phyloP scores from a whole-genome alignment of 495 filamentous ascomycete species.

The Friedmanniomyces simplex region DNA sequence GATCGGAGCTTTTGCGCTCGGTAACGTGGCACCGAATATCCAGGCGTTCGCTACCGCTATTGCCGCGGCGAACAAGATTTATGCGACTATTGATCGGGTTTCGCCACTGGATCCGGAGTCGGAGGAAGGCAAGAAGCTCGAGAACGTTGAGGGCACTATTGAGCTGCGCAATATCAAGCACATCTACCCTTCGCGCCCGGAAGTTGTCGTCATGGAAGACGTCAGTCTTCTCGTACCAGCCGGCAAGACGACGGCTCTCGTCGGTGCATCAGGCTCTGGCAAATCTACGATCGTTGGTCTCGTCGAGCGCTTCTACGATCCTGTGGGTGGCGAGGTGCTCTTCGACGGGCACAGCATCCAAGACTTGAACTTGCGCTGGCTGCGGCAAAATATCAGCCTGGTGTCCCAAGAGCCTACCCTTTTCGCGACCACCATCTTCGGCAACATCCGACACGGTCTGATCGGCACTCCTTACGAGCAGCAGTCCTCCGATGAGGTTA shows the following conservation, averaged over 20 bases:
- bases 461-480: slow-evolving; percentile 73
- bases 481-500: slow-evolving; percentile 51
- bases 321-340: slow-evolving; percentile 65
- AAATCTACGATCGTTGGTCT: slow-evolving; percentile 90
- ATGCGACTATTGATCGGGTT: slow-evolving; percentile 76
- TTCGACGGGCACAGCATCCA: slow-evolving; percentile 78
- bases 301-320: slow-evolving; percentile 87
- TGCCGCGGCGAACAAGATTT: slow-evolving; percentile 83
- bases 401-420: slow-evolving; percentile 79
- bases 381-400: slow-evolving; percentile 81
- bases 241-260: slow-evolving; percentile 78
- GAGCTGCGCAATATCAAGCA: slow-evolving; percentile 79
- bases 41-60: slow-evolving; percentile 75
- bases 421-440: slow-evolving; percentile 75
- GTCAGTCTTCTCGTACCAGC: slow-evolving; percentile 70
- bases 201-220: slow-evolving; percentile 75
- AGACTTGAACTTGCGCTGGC: slow-evolving; percentile 76
- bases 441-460: slow-evolving; percentile 79
- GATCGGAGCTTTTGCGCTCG: slow-evolving; percentile 83
- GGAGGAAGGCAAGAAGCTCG: slow-evolving; percentile 57
- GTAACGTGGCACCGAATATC: slow-evolving; percentile 76
- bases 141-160: slow-evolving; percentile 63
- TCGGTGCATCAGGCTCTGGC: slow-evolving; percentile 77
- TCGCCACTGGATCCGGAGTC: slow-evolving; percentile 77
- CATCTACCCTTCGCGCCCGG: slow-evolving; percentile 85